Percentiles rank a stretch among this genome's conserved stretches.
Conservation (phyloP, 176 grass and related monocot genomes). For the Oryza punctata region DNA sequence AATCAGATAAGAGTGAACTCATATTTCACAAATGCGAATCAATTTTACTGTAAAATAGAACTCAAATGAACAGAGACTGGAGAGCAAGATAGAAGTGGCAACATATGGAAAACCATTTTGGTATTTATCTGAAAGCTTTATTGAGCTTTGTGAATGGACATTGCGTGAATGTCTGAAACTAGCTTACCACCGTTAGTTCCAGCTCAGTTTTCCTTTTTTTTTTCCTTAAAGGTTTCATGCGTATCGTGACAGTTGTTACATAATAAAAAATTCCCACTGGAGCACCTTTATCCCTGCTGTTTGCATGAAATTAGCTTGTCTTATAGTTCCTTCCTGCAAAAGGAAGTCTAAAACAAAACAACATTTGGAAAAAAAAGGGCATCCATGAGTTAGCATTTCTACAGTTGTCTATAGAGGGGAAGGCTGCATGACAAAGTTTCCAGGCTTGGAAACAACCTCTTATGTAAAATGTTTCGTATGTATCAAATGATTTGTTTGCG, state of each 20-base stretch:
- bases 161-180: slow-evolving; percentile 14
- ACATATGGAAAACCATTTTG: background rate
- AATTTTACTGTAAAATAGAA: background rate
- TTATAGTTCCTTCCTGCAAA: slow-evolving; percentile 1
- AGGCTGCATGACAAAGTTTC: slow-evolving; percentile 13
- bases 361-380: background rate
- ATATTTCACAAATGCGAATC: background rate
- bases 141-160: background rate
- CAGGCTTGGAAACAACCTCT: slow-evolving; percentile 9
- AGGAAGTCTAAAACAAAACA: slow-evolving; percentile 21
- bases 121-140: background rate
- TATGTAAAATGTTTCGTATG: background rate
- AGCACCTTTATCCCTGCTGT: slow-evolving; percentile 2
- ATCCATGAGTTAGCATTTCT: slow-evolving; percentile 6
- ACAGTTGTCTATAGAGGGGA: slow-evolving; percentile 5
- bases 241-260: background rate
- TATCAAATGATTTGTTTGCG: background rate
- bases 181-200: slow-evolving; percentile 26
- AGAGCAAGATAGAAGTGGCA: background rate
- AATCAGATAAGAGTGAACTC: background rate
- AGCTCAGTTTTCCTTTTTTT: background rate
- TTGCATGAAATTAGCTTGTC: slow-evolving; percentile 2
- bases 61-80: background rate
- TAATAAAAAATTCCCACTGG: background rate
- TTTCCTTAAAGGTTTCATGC: slow-evolving; percentile 12